A percentile compares a stretch with the other conserved stretches of the same genome.
phyloP scores from a whole-genome alignment of 2,329 filamentous ascomycete genomes.

The Colletotrichum tanaceti region DNA sequence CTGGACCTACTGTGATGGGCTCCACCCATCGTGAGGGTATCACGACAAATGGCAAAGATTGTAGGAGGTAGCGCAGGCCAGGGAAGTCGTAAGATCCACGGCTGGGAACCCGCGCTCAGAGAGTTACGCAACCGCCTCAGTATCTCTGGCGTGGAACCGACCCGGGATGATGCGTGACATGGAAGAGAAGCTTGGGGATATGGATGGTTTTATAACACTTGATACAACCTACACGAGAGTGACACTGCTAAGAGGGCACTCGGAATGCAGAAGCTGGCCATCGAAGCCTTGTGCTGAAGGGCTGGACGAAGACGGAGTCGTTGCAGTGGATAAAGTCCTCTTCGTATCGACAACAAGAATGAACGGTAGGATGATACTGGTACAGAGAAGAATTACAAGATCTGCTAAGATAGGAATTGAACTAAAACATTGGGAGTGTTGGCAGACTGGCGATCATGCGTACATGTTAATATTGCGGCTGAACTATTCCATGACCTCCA shows the following conservation, averaged over 20 bases:
- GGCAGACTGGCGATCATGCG: neutral
- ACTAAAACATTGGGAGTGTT: neutral
- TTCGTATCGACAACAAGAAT: constrained; percentile 9
- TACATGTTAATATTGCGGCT: neutral
- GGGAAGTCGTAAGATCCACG: too few relatives aligned
- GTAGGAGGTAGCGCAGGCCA: too few relatives aligned
- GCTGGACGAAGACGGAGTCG: neutral
- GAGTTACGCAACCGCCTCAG: too few relatives aligned
- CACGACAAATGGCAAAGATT: too few relatives aligned
- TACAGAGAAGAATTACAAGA: neutral
- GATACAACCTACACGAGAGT: constrained; percentile 8
- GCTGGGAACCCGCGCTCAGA: too few relatives aligned
- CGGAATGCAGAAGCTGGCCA: neutral
- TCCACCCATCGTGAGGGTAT: too few relatives aligned
- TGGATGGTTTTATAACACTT: neutral
- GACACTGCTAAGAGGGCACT: neutral
- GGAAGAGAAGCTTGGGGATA: too few relatives aligned
- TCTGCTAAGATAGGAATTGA: neutral
- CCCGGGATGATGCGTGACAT: too few relatives aligned
- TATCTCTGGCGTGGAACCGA: too few relatives aligned
- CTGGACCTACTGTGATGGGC: too few relatives aligned
- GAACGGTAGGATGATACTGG: too few relatives aligned
- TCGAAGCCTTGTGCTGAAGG: neutral
- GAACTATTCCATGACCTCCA: neutral
- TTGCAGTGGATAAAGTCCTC: constrained; percentile 7